These are phyloP conservation scores for Collybiopsis luxurians DNA, from an alignment of 768 basidiomycete species.

Conservation along the genomic window DNA sequence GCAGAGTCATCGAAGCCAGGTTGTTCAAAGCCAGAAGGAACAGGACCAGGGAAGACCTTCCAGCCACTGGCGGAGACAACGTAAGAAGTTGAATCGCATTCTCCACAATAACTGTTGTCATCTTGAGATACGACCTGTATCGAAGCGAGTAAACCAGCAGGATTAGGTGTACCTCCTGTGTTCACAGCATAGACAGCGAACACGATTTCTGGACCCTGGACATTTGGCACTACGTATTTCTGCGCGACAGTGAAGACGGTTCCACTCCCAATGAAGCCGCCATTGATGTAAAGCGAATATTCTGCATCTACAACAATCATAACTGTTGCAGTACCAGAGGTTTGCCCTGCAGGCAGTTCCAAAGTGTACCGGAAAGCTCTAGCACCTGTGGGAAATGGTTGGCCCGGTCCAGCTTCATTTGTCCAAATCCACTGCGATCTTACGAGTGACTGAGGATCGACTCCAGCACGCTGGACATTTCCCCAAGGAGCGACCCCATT, in stretches of 20 bases:
- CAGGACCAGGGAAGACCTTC: conserved; percentile 3
- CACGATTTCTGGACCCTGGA: conserved; percentile 1
- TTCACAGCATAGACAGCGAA: conserved; percentile 5
- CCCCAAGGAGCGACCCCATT: conserved; percentile 27
- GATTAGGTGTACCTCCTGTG: neutral
- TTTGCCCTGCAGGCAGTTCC: conserved; percentile 19
- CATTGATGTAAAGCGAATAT: conserved; percentile 26
- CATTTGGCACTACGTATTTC: neutral
- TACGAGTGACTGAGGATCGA: conserved; percentile 14
- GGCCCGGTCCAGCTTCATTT: conserved; percentile 6
- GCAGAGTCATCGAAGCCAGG: conserved; percentile 6
- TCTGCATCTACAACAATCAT: conserved; percentile 25
- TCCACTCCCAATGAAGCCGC: conserved; percentile 16
- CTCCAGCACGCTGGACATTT: conserved; percentile 18
- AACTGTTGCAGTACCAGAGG: conserved; percentile 16
- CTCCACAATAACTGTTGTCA: neutral
- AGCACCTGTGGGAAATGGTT: conserved; percentile 14
- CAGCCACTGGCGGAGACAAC: neutral
- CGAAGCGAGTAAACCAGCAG: conserved; percentile 7
- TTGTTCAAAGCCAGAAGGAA: too few species aligned
- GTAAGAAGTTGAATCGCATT: neutral
- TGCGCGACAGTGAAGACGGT: neutral
- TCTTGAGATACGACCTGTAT: conserved; percentile 3
- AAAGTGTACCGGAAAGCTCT: too few species aligned
- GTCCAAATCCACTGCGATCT: conserved; percentile 29